Conservation (phyloP, 805 yeast species). For the Isabelozyma rhagii region DNA sequence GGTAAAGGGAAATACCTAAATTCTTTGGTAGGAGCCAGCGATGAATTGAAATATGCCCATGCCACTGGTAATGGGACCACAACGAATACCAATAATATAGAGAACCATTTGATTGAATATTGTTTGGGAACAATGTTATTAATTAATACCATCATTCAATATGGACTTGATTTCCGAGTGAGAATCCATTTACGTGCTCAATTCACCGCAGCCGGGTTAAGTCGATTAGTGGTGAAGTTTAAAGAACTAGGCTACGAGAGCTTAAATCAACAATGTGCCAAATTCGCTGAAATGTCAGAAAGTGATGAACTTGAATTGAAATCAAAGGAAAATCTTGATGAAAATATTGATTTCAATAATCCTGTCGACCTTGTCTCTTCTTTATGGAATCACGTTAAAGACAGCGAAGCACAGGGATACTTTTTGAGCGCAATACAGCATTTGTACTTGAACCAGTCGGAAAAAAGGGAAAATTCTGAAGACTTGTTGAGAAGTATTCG, state of each 20-base stretch:
- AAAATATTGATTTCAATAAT: slow-evolving; percentile 58
- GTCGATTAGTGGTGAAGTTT: slow-evolving; percentile 49
- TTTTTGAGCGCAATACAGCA: slow-evolving; percentile 66
- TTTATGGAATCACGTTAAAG: slow-evolving; percentile 54
- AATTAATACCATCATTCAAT: slow-evolving; percentile 57
- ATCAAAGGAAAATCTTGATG: slow-evolving; percentile 28
- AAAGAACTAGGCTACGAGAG: slow-evolving; percentile 53
- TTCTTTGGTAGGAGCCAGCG: slow-evolving; percentile 88
- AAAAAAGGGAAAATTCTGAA: slow-evolving; percentile 44
- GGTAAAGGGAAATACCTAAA: slow-evolving; percentile 86
- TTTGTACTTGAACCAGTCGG: slow-evolving; percentile 53
- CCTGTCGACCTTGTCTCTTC: slow-evolving; percentile 67
- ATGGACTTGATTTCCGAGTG: slow-evolving; percentile 41
- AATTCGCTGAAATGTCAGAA: slow-evolving; percentile 54
- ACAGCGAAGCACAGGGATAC: slow-evolving; percentile 57
- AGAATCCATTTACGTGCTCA: slow-evolving; percentile 60
- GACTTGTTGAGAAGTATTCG: slow-evolving; percentile 52
- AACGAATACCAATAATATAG: slow-evolving; percentile 50
- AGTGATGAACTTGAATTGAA: slow-evolving; percentile 50
- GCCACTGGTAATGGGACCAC: slow-evolving; percentile 14
- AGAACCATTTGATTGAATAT: slow-evolving; percentile 67
- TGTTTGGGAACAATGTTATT: slow-evolving; percentile 67
- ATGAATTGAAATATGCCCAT: slow-evolving; percentile 56
- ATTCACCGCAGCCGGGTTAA: slow-evolving; percentile 56
- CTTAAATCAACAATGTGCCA: slow-evolving; percentile 62